Evolutionary conservation across 495 filamentous ascomycete species (phyloP), one percentile per base, ranked within the genome.

Genomic region (Tetracladium setigerum): DNA sequence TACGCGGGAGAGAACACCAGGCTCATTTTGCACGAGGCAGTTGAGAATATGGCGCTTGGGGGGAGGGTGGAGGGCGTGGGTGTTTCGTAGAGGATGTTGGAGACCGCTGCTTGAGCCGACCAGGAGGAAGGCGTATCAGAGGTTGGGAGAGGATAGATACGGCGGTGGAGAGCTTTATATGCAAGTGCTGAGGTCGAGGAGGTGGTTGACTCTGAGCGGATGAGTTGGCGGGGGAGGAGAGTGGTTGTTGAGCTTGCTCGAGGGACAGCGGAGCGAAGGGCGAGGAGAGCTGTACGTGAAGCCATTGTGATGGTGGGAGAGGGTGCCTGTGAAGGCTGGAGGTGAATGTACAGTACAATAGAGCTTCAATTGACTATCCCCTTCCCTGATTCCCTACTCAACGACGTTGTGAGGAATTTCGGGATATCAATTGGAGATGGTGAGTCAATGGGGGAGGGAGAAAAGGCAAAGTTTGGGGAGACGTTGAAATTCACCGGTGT

Each of bases 21-120:
- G 92, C 68, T 98, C 92, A 68, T 98, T 98, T 66, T 98, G 92
- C 52, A 98, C 92, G 44, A 98, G 81, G 67, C 92, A 98, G 71
- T 98, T 97, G 65, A 98, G 80, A 62, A 98, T 73, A 64, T 96
- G 92, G 12, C 88, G 83, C 70, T 95, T 96, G 30, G 88, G 87
- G 92, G 90, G 31, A 83, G 79, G 51, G 76, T 69, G 2, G 89
- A 89, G 11, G 88, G 84, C 10, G 86, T 72, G 11, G 92, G 92
- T 18, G 92, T 96, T 74, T 98, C 92, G 72, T 98, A 98, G 67
- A 98, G 86, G 66, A 98, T 98, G 60, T 86, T 92, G 62, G 87
- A 94, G 53, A 98, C 92, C 49, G 92, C 92, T 17, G 92, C 88
- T 38, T 90, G 87, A 22, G 92, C 89, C 44, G 91, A 95, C 88